These are phyloP conservation scores for Mycena galopus DNA, from an alignment of 768 basidiomycete genomes.

Conservation along the genomic window DNA sequence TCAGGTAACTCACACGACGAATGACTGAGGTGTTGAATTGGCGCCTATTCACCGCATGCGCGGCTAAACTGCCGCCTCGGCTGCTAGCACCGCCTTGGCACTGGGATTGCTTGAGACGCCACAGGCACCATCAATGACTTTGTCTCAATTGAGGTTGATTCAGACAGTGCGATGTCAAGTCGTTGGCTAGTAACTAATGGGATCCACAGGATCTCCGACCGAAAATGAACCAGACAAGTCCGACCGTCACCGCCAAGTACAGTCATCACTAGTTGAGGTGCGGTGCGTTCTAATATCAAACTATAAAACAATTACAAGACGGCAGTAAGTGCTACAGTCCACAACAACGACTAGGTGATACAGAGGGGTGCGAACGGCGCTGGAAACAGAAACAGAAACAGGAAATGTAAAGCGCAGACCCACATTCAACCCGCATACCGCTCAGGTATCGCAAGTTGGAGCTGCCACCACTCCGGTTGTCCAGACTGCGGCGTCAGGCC, in stretches of 20 bases:
- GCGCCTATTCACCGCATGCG: background rate
- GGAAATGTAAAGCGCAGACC: background rate
- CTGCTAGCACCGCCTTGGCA: background rate
- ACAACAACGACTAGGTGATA: slow-evolving; percentile 3
- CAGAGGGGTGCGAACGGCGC: background rate
- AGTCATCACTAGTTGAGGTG: background rate
- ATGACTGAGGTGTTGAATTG: background rate
- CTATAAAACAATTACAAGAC: background rate
- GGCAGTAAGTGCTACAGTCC: background rate
- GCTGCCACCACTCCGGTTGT: slow-evolving; percentile 14
- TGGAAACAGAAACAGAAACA: background rate
- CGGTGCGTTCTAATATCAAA: too few species aligned
- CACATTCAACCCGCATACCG: slow-evolving; percentile 10
- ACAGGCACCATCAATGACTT: background rate
- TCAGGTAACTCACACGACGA: background rate
- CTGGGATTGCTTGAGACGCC: background rate
- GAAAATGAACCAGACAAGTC: background rate
- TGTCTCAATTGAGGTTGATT: background rate
- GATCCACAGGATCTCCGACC: background rate
- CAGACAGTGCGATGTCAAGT: background rate
- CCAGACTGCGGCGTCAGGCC: background rate
- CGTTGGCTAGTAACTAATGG: background rate
- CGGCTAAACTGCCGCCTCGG: background rate
- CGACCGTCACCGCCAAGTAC: too few species aligned
- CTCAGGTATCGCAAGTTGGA: slow-evolving; percentile 1